Base-by-base conservation (phyloP, 495 filamentous ascomycete species). In the Parathielavia appendiculata region DNA sequence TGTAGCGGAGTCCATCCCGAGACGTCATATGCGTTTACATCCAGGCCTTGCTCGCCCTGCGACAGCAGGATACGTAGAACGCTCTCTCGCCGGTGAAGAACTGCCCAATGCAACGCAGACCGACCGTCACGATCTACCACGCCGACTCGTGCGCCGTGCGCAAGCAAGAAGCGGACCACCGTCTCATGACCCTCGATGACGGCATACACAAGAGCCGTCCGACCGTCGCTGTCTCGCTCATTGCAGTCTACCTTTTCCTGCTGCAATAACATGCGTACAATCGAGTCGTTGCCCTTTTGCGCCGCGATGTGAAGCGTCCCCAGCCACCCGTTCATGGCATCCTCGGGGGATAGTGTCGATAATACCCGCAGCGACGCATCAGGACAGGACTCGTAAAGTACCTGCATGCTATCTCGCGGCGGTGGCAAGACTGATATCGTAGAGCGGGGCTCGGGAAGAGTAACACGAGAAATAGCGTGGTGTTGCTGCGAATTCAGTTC, bases 251-350 rank as follows among this genome's bases (percentile, higher is more conserved):
- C n/a, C 16, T 26, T 40, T 0, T 5, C 16, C 16, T 65, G 63
- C 17, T 62, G 49, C 19, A 70, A 22, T 7, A 70, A 51, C 10
- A 61, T 22, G 1, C 51, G 57, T 2, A 63, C 57, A 11, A 70
- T 67, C 0, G 43, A 4, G 43, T 60, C 51, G 55, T 65, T 47
- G 20, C 68, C 68, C 22, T 59, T 67, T 14, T 45, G 55, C 11
- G 66, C 66, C 0, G 68, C 68, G n/a, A 67, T 61, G 50, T 70
- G 68, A 7, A 70, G 58, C n/a, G 60, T 23, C 10, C 63, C 46
- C 8, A 57, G 55, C 66, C 66, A 68, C 40, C 6, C 6, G 1
- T n/a, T 39, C 11, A n/a, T n/a, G n/a, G n/a, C n/a, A n/a, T n/a
- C n/a, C n/a, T n/a, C n/a, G n/a, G n/a, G n/a, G n/a, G n/a, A n/a